Evolutionary conservation across 2,329 filamentous ascomycete genomes (phyloP).

Genomic region (Leptoxyphium fumago): DNA sequence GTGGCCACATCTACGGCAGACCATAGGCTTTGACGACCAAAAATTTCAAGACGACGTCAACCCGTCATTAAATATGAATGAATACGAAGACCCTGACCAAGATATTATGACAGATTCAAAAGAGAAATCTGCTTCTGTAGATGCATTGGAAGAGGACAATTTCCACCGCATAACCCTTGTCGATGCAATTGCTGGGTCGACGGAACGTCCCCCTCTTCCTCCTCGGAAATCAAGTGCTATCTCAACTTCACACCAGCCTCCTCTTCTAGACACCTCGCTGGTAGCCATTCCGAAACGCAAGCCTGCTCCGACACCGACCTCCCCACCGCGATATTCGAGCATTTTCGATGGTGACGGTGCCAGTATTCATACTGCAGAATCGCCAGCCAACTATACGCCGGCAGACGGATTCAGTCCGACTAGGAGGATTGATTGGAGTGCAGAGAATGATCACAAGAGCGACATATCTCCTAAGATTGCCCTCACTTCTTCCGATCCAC

Average conservation of each 20-base stretch:
- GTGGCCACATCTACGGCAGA: constrained; percentile 30
- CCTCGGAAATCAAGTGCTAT: constrained; percentile 1
- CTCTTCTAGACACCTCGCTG: constrained; percentile 1
- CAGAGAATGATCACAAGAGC: not conserved
- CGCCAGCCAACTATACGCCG: constrained; percentile 25
- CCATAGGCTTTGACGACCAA: constrained; percentile 24
- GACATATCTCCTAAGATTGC: constrained; percentile 2
- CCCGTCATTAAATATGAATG: constrained; percentile 23
- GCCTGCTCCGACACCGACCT: constrained; percentile 9
- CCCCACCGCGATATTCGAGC: constrained; percentile 31
- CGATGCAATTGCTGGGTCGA: constrained; percentile 16
- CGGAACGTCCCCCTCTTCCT: constrained; percentile 5
- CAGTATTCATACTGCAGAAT: constrained; percentile 19
- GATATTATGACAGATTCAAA: constrained; percentile 6
- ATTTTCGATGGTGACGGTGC: constrained; percentile 23
- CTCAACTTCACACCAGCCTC: not conserved
- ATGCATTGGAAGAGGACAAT: constrained; percentile 14
- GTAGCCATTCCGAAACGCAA: constrained; percentile 7
- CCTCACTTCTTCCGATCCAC: constrained; percentile 11
- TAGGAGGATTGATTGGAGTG: constrained; percentile 17
- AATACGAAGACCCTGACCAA: constrained; percentile 36
- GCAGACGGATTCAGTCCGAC: constrained; percentile 24
- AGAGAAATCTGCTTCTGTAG: constrained; percentile 6
- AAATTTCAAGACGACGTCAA: constrained; percentile 26
- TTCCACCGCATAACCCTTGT: constrained; percentile 29